Evolutionary conservation across 1,139 yeast genomes (phyloP).

Genomic region (Candida glucosophila): DNA sequence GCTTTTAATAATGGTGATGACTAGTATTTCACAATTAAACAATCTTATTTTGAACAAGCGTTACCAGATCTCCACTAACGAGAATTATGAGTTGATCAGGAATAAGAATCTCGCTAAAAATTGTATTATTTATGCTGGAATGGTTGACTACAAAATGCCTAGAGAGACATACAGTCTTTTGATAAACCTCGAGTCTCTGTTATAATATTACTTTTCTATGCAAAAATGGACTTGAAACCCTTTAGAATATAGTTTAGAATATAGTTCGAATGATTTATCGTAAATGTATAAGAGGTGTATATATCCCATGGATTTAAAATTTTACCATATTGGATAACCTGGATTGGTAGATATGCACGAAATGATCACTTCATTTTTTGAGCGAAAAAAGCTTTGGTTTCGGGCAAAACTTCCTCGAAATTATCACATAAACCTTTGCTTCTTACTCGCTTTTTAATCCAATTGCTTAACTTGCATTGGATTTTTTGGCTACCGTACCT

Average conservation of each 20-base stretch:
- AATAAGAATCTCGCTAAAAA: slow-evolving; percentile 68
- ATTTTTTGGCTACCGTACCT: slow-evolving; percentile 47
- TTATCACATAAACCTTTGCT: slow-evolving; percentile 2
- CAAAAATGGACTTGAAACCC: too few species aligned
- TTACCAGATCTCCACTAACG: slow-evolving; percentile 43
- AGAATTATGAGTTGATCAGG: slow-evolving; percentile 42
- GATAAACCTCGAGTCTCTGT: slow-evolving; percentile 57
- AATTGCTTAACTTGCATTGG: slow-evolving; percentile 58
- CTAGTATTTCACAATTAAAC: slow-evolving; percentile 58
- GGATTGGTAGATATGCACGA: too few species aligned
- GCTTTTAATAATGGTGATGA: slow-evolving; percentile 73
- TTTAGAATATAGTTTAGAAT: neutral
- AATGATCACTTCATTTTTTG: slow-evolving; percentile 6
- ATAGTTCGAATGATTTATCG: too few species aligned
- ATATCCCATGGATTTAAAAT: too few species aligned
- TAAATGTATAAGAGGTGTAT: too few species aligned
- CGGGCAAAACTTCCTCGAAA: slow-evolving; percentile 9
- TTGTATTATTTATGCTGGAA: slow-evolving; percentile 92
- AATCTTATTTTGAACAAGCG: slow-evolving; percentile 38
- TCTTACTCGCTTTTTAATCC: slow-evolving; percentile 51
- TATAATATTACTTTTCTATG: slow-evolving; percentile 10
- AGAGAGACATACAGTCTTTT: slow-evolving; percentile 75
- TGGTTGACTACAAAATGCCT: slow-evolving; percentile 94
- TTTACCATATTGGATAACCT: too few species aligned
- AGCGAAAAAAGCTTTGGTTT: slow-evolving; percentile 19